A percentile compares a stretch with the other conserved stretches of the same genome.
Evolutionary conservation across 2,329 filamentous ascomycete species (phyloP).

Genomic region (Sordariomycetes sp.): DNA sequence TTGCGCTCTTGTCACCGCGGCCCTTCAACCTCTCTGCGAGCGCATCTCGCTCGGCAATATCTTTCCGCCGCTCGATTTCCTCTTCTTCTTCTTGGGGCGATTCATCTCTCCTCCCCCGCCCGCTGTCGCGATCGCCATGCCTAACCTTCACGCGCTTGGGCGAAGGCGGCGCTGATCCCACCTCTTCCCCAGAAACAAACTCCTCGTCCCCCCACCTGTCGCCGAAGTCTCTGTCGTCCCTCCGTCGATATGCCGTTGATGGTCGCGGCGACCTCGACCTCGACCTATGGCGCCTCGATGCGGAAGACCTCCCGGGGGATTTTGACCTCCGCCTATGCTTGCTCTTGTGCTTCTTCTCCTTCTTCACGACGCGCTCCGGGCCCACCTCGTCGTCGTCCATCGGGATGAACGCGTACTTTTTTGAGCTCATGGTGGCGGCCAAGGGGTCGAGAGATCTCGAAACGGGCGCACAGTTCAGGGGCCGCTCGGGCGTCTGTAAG

Average conservation of each 20-base stretch:
- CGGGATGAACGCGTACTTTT: slow-evolving; percentile 56
- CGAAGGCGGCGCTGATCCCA: slow-evolving; percentile 53
- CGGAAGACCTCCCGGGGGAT: slow-evolving; percentile 1
- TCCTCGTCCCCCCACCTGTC: slow-evolving; percentile 79
- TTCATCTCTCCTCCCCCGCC: background rate
- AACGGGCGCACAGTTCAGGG: no score
- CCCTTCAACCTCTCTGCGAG: slow-evolving; percentile 67
- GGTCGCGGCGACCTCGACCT: slow-evolving; percentile 24
- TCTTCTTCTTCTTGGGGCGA: slow-evolving; percentile 28
- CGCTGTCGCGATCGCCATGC: slow-evolving; percentile 29
- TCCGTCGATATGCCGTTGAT: slow-evolving; percentile 30
- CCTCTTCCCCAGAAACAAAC: slow-evolving; percentile 31
- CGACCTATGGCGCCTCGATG: slow-evolving; percentile 2
- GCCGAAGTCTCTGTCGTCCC: slow-evolving; percentile 46
- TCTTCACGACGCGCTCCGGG: slow-evolving; percentile 16
- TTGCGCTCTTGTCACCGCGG: slow-evolving; percentile 45
- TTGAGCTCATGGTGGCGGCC: slow-evolving; percentile 31
- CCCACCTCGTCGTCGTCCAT: slow-evolving; percentile 47
- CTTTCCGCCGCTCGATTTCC: slow-evolving; percentile 50
- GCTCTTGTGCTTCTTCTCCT: slow-evolving; percentile 33
- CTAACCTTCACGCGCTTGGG: slow-evolving; percentile 58
- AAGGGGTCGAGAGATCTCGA: background rate
- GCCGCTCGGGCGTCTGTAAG: background rate
- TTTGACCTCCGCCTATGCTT: background rate
- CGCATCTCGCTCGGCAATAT: slow-evolving; percentile 66